phyloP scores from a whole-genome alignment of 495 filamentous ascomycete species.

The Delitschia confertaspora region DNA sequence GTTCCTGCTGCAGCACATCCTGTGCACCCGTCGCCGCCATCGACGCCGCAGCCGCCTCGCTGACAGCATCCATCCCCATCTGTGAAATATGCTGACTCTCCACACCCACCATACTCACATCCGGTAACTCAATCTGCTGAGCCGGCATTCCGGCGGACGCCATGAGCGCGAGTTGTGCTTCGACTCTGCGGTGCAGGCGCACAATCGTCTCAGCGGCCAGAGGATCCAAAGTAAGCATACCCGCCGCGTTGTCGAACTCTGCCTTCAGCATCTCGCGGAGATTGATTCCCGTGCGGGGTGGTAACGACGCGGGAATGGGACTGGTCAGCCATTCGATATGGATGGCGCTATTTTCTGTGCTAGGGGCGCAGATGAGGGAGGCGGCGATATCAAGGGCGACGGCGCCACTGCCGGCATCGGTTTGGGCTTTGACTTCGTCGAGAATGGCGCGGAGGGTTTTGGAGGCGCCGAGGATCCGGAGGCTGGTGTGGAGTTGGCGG shows the following conservation, averaged over 20 bases:
- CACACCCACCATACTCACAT: conserved; percentile 17
- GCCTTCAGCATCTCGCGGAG: conserved; percentile 65
- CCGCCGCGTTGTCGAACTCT: conserved; percentile 54
- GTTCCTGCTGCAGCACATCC: conserved; percentile 11
- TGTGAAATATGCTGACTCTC: conserved; percentile 10
- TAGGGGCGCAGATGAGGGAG: conserved; percentile 64
- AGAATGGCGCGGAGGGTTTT: conserved; percentile 54
- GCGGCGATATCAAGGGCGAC: conserved; percentile 66
- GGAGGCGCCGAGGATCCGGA: conserved; percentile 61
- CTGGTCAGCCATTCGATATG: conserved; percentile 31
- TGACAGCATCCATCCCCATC: conserved; percentile 17
- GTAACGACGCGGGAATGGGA: conserved; percentile 24
- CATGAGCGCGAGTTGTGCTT: conserved; percentile 39
- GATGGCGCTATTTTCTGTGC: conserved; percentile 37
- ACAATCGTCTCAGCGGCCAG: conserved; percentile 61
- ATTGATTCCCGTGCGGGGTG: conserved; percentile 33
- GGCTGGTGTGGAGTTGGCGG: conserved; percentile 56
- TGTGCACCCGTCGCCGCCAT: conserved; percentile 15
- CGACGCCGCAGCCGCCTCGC: conserved; percentile 17
- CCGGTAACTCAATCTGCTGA: conserved; percentile 27
- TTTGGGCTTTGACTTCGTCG: conserved; percentile 59
- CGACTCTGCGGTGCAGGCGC: conserved; percentile 65
- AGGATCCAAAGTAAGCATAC: conserved; percentile 51
- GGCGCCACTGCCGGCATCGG: conserved; percentile 44
- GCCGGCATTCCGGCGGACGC: conserved; percentile 9